Conservation (phyloP, 2,329 filamentous ascomycete species). For the Lachnellula occidentalis region DNA sequence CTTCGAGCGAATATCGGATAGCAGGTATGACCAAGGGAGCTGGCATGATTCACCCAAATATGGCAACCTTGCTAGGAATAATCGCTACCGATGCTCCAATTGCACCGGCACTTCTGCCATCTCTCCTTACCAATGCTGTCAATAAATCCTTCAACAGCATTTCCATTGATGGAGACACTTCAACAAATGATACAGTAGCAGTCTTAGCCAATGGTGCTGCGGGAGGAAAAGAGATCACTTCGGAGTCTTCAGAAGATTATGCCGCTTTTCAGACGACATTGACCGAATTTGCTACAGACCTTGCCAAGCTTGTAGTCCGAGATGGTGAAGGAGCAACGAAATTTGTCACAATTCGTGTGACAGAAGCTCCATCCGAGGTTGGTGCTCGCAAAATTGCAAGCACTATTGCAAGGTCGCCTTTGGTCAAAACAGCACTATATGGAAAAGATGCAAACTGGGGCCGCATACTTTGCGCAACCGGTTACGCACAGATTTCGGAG, state of each 20-base stretch:
- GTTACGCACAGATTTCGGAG: conserved; percentile 64
- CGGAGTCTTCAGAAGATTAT: conserved; percentile 56
- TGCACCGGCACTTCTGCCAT: conserved; percentile 58
- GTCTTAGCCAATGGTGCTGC: conserved; percentile 94
- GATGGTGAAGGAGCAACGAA: conserved; percentile 98
- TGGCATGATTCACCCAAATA: conserved; percentile 99
- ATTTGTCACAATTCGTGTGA: conserved; percentile 88
- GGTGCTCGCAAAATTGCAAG: conserved; percentile 76
- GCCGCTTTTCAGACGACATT: conserved; percentile 65
- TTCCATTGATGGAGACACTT: conserved; percentile 93
- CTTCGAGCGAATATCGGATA: conserved; percentile 70
- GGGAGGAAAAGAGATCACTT: conserved; percentile 59
- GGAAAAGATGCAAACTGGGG: conserved; percentile 99
- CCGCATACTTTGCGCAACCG: conserved; percentile 89
- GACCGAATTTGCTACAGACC: conserved; percentile 71
- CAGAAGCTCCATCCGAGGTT: conserved; percentile 61
- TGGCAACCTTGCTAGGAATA: conserved; percentile 91
- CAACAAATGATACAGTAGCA: conserved; percentile 93
- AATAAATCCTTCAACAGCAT: conserved; percentile 93
- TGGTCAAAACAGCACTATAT: conserved; percentile 96
- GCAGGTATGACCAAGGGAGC: conserved; percentile 97
- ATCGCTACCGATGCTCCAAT: conserved; percentile 89
- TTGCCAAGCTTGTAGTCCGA: conserved; percentile 88
- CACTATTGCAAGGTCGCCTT: conserved; percentile 81
- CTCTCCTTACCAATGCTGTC: conserved; percentile 67